Evolutionary conservation across 805 yeast genomes (phyloP).

Genomic region (Candida krabiensis): DNA sequence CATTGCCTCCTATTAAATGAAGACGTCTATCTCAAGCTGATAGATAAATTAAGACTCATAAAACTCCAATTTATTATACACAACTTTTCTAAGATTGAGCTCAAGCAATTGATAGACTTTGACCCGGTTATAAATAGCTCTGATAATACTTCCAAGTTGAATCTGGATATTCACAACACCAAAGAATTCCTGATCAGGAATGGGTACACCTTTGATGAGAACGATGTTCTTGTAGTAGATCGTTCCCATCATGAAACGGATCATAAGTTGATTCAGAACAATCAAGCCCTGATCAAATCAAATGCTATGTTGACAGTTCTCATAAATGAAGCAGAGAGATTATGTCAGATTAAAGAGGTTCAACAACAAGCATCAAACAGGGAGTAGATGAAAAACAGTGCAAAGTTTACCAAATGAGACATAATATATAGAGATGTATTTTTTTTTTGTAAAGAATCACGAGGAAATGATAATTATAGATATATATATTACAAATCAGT

Average conservation of each 20-base stretch:
- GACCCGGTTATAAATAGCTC: constrained; percentile 7
- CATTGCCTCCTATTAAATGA: constrained; percentile 4
- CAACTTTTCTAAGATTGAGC: constrained; percentile 6
- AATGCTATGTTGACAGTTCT: background rate
- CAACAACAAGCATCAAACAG: background rate
- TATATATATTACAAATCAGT: no score
- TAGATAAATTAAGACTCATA: constrained; percentile 10
- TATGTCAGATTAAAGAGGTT: background rate
- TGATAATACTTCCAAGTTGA: background rate
- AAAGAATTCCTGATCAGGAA: constrained; percentile 6
- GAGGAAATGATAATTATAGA: no score
- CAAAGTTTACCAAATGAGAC: no score
- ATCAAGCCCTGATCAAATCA: background rate
- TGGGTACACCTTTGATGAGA: constrained; percentile 11
- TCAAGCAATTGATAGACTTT: constrained; percentile 2
- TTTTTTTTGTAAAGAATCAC: no score
- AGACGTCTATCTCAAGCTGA: constrained; percentile 10
- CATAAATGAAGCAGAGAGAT: background rate
- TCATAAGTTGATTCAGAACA: background rate
- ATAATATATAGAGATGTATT: no score
- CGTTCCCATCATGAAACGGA: no score
- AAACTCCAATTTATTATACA: constrained; percentile 8
- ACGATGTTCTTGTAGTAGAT: constrained; percentile 3
- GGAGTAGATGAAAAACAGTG: no score
- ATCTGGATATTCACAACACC: constrained; percentile 7